These are phyloP conservation scores for Cicer bijugum DNA, from an alignment of 306 rosid genomes.

Conservation along the genomic window DNA sequence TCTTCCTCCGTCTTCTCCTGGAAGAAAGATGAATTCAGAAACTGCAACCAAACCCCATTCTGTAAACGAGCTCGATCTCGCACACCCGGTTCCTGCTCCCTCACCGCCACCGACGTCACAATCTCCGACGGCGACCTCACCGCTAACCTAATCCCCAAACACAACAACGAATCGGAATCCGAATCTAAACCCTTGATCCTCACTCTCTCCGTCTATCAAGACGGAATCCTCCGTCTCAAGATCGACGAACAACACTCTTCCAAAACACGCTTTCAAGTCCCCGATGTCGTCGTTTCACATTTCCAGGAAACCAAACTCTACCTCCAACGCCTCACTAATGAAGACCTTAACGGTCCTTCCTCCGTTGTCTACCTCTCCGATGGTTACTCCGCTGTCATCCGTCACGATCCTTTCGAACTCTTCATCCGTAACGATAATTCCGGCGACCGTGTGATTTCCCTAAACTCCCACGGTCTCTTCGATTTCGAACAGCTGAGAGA, in stretches of 20 bases:
- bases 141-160: conserved; percentile 64
- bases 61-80: conserved; percentile 88
- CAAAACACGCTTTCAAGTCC: conserved; percentile 78
- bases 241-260: conserved; percentile 82
- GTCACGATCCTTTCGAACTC: conserved; percentile 89
- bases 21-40: conserved; percentile 91
- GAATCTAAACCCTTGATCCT: conserved; percentile 69
- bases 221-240: conserved; percentile 74
- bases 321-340: conserved; percentile 62
- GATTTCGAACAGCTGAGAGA: conserved; percentile 79
- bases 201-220: conserved; percentile 66
- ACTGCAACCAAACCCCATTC: conserved; percentile 90
- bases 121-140: conserved; percentile 73
- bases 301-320: conserved; percentile 64
- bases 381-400: conserved; percentile 71
- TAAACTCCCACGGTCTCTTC: conserved; percentile 83
- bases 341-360: conserved; percentile 48
- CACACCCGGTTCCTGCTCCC: conserved; percentile 61
- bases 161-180: not conserved
- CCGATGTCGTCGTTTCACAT: conserved; percentile 72
- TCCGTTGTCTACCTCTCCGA: conserved; percentile 70
- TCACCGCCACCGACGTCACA: conserved; percentile 59
- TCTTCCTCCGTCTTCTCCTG: conserved; percentile 62
- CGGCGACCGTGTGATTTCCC: conserved; percentile 69
- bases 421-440: conserved; percentile 62